These are phyloP conservation scores for Xylona heveae DNA, from an alignment of 495 filamentous ascomycete species.

Conservation along the genomic window DNA sequence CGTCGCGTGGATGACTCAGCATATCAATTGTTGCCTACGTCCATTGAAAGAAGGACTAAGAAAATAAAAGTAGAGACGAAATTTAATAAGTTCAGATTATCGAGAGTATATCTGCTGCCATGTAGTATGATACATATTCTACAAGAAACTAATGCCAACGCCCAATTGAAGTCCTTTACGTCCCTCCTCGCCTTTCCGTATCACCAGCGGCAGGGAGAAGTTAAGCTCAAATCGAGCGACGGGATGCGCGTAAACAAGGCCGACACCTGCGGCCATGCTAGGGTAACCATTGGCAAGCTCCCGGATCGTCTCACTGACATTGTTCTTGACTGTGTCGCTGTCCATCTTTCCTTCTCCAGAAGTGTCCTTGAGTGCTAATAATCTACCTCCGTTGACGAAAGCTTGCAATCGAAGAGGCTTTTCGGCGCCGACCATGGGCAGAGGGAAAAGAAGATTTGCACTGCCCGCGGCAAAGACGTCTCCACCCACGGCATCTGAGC, in stretches of 20 bases:
- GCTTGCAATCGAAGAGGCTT: constrained; percentile 74
- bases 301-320: constrained; percentile 27
- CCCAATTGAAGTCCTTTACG: constrained; percentile 86
- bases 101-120: constrained; percentile 1
- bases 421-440: constrained; percentile 57
- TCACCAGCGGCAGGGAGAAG: constrained; percentile 68
- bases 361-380: constrained; percentile 50
- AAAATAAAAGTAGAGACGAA: too few relatives aligned
- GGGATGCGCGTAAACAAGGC: constrained; percentile 82
- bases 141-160: constrained; percentile 86
- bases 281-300: constrained; percentile 58
- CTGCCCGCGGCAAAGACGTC: constrained; percentile 80
- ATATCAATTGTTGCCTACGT: too few relatives aligned
- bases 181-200: constrained; percentile 60
- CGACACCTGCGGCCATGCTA: constrained; percentile 70
- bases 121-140: constrained; percentile 11
- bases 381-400: constrained; percentile 75
- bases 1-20: too few relatives aligned
- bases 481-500: constrained; percentile 65
- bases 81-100: too few relatives aligned
- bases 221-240: constrained; percentile 88
- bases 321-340: constrained; percentile 28
- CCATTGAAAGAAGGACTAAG: too few relatives aligned
- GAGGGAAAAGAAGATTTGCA: constrained; percentile 60
- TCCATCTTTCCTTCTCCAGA: constrained; percentile 25